A percentile compares a stretch with the other conserved stretches of the same genome.
Conservation (phyloP, 2,329 filamentous ascomycete species). For the Fusarium sp. region DNA sequence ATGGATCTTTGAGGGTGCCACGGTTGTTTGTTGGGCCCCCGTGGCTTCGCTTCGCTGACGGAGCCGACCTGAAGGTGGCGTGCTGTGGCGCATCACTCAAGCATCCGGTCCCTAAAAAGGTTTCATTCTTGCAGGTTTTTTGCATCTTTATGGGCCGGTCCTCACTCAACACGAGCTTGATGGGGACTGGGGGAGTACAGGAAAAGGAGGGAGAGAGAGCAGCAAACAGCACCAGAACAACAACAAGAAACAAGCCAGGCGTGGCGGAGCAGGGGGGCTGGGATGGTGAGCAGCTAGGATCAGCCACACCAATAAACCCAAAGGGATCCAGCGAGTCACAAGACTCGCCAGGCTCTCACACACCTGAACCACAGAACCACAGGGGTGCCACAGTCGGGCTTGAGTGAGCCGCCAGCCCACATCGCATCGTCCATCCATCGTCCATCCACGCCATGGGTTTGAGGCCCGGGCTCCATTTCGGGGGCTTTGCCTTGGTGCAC, state of each 20-base stretch:
- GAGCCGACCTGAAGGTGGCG: conserved; percentile 38
- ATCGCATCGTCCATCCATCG: neutral
- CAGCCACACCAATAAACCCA: conserved; percentile 35
- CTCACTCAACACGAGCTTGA: conserved; percentile 25
- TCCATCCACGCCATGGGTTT: neutral
- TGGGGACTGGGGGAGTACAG: conserved; percentile 15
- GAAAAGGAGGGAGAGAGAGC: conserved; percentile 3
- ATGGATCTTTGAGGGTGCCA: conserved; percentile 3
- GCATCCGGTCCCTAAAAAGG: conserved; percentile 11
- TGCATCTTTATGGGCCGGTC: conserved; percentile 15
- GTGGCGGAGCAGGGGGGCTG: conserved; percentile 34
- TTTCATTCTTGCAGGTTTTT: conserved; percentile 20
- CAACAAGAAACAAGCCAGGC: conserved; percentile 17
- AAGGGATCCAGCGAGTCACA: conserved; percentile 18
- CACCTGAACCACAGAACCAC: conserved; percentile 17
- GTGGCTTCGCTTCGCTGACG: conserved; percentile 29
- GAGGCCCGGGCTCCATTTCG: conserved; percentile 6
- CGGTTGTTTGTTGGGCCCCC: conserved; percentile 18
- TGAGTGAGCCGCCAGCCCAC: neutral
- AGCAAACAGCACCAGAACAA: neutral
- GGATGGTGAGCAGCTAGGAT: conserved; percentile 29
- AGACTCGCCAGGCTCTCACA: conserved; percentile 22
- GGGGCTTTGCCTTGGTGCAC: conserved; percentile 23
- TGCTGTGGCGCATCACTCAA: conserved; percentile 32
- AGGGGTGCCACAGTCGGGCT: conserved; percentile 30